Conservation (phyloP, 176 grass and related monocot species). For the Oryza longistaminata region DNA sequence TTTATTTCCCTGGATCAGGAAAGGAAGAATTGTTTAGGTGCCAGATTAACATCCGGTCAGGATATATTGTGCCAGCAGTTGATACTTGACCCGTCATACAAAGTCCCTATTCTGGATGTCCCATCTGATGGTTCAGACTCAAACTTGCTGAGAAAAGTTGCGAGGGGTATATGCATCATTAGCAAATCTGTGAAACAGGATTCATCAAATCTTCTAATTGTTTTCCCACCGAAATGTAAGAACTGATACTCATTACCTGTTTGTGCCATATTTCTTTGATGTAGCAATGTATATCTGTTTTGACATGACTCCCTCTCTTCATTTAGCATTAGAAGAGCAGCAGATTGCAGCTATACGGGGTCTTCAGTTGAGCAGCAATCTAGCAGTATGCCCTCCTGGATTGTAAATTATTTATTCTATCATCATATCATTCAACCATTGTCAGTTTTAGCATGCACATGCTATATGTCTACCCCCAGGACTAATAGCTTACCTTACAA, state of each 20-base stretch:
- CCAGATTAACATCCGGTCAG: conserved; percentile 85
- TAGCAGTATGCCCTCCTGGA: conserved; percentile 83
- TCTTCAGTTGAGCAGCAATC: conserved; percentile 88
- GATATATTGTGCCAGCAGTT: conserved; percentile 78
- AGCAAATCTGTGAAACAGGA: conserved; percentile 56
- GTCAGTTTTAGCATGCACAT: conserved; percentile 36
- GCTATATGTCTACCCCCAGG: too few relatives aligned
- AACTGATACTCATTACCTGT: conserved; percentile 6
- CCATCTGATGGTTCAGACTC: conserved; percentile 49
- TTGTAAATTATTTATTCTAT: conserved; percentile 33
- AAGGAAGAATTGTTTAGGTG: conserved; percentile 61
- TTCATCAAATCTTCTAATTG: conserved; percentile 75
- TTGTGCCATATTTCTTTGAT: conserved; percentile 20
- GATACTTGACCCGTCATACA: conserved; percentile 67
- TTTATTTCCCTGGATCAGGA: conserved; percentile 46
- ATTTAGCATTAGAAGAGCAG: conserved; percentile 69
- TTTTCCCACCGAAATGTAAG: conserved; percentile 96
- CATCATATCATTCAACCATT: too few relatives aligned
- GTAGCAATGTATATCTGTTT: conserved; percentile 7
- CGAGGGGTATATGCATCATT: conserved; percentile 77
- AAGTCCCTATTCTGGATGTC: conserved; percentile 57
- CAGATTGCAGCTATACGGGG: conserved; percentile 64
- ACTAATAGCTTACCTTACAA: background rate
- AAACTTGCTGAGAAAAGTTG: conserved; percentile 47
- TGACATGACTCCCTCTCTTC: conserved; percentile 29